These are phyloP conservation scores for Astragalus glycyphyllos DNA, from an alignment of 306 rosid species.

Conservation along the genomic window DNA sequence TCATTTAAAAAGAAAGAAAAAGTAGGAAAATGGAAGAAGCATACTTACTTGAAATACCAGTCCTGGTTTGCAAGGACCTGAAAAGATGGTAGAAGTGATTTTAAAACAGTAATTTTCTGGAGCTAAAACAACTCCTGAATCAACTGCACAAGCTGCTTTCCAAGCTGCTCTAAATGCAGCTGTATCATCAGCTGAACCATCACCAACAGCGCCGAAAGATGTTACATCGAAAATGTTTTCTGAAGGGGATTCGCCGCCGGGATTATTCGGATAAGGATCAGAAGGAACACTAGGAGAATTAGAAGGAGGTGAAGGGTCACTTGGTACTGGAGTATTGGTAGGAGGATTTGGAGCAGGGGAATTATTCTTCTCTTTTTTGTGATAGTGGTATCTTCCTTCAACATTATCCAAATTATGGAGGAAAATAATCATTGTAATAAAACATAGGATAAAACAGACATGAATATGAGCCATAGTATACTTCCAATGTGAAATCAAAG, in stretches of 20 bases:
- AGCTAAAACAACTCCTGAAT: conserved; percentile 71
- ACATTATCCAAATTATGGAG: conserved; percentile 54
- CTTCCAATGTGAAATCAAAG: conserved; percentile 33
- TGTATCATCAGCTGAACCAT: conserved; percentile 85
- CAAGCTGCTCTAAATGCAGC: conserved; percentile 78
- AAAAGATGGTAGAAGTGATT: conserved; percentile 86
- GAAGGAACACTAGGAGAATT: conserved; percentile 60
- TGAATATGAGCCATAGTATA: conserved; percentile 51
- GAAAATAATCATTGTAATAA: conserved; percentile 36
- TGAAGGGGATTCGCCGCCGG: conserved; percentile 47
- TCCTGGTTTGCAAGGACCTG: conserved; percentile 97
- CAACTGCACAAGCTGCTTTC: conserved; percentile 92
- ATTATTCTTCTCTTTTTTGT: conserved; percentile 53
- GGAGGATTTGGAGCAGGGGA: conserved; percentile 48
- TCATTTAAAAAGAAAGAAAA: neutral
- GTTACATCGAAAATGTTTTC: conserved; percentile 68
- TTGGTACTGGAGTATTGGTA: conserved; percentile 43
- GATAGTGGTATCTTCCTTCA: conserved; percentile 79
- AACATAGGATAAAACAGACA: conserved; percentile 43
- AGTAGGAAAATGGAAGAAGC: neutral
- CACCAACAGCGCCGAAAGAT: conserved; percentile 87
- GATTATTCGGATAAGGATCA: conserved; percentile 73
- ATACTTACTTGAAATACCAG: conserved; percentile 82
- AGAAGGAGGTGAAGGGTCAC: conserved; percentile 51
- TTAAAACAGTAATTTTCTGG: conserved; percentile 64